Evolutionary conservation across 2,329 filamentous ascomycete genomes (phyloP).

Genomic region (Erysiphe neolycopersici): DNA sequence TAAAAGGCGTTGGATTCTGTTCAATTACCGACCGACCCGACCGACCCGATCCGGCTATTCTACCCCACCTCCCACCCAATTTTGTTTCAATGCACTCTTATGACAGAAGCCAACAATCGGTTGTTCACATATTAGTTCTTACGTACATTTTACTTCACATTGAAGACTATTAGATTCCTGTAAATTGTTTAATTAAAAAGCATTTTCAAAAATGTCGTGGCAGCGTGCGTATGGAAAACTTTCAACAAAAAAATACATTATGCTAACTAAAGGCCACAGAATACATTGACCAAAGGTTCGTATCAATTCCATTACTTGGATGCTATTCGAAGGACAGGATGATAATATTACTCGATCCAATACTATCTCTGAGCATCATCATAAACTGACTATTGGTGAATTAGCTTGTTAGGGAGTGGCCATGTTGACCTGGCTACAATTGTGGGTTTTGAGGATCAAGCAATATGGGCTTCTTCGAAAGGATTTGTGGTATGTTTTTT

Average conservation of each 20-base stretch:
- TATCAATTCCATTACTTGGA: background rate
- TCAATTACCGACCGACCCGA: too few relatives aligned
- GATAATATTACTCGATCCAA: background rate
- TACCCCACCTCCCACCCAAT: too few relatives aligned
- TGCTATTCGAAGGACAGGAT: too few relatives aligned
- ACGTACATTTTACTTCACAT: too few relatives aligned
- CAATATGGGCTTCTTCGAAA: conserved; percentile 44
- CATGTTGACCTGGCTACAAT: conserved; percentile 69
- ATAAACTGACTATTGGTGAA: conserved; percentile 6
- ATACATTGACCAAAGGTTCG: conserved; percentile 36
- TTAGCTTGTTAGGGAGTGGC: conserved; percentile 52
- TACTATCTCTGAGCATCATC: background rate
- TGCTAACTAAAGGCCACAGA: conserved; percentile 15
- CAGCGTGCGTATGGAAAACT: conserved; percentile 28
- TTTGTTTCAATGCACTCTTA: too few relatives aligned
- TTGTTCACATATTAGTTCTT: too few relatives aligned
- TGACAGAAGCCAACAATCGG: too few relatives aligned
- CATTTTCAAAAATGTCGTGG: conserved; percentile 35
- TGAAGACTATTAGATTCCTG: too few relatives aligned
- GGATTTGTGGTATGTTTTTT: conserved; percentile 25
- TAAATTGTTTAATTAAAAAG: too few relatives aligned
- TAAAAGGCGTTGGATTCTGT: too few relatives aligned
- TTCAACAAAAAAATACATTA: conserved; percentile 9
- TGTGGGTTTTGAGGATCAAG: conserved; percentile 55
- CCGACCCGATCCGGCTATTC: too few relatives aligned